Base-by-base conservation (phyloP, 768 basidiomycete species). In the Mycena haematopus region DNA sequence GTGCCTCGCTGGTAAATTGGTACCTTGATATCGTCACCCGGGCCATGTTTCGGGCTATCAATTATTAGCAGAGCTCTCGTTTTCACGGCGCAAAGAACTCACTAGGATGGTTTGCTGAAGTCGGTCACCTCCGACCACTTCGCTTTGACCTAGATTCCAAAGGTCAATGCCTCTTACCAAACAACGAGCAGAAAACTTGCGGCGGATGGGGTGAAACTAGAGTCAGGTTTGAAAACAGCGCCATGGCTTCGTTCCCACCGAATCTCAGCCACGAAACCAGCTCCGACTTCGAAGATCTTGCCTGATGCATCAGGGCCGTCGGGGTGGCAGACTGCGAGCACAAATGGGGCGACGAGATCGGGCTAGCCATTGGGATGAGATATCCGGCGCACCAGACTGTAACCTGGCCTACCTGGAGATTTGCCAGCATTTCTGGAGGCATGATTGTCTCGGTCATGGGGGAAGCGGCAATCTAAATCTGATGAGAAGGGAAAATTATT, bases 371-470 rank as follows among this genome's bases (percentile, higher is more conserved):
- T 57, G 10, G 21, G n/a, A 49, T 69, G 19, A 73, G 53, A n/a
- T 42, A 36, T 17, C 44, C 21, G 33, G 29, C 17, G 35, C 29
- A 42, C 33, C 15, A 25, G 21, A 52, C 10, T 47, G 52, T 19
- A 22, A 45, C 44, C n/a, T 14, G 51, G n/a, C 68, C 13, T 73
- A 90, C 91, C 74, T 89, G 89, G 42, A 97, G 78, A 70, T 92
- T 91, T n/a, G 84, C 89, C 57, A 99, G 85, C 85, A 97, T 88
- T 59, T 98, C 96, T 21, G 91, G 90, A 10, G 96, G 92, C 91
- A 98, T 93, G 68, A 96, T 80, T 0, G 95, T 97, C 70, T 90
- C 95, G 3, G 95, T 97, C 96, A 99, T 99, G 3, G 86, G 85
- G 3, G 95, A 96, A 0, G 96, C 96, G n/a, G 96, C 96, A 62